These are phyloP conservation scores for Henckelia pumila DNA, from an alignment of 257 asterid species.

Conservation along the genomic window DNA sequence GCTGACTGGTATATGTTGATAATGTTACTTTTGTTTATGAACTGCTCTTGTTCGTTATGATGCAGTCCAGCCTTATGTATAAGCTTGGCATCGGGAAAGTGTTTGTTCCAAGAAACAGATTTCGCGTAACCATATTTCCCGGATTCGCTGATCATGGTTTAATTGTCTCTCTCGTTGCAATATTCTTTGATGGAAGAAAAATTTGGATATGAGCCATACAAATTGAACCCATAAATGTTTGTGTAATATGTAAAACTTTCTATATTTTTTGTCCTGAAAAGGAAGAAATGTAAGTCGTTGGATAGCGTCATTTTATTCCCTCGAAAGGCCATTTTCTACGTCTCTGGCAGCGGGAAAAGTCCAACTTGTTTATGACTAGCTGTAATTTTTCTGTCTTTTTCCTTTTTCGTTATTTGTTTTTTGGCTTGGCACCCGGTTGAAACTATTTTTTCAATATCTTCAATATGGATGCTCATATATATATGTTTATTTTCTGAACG, in stretches of 20 bases:
- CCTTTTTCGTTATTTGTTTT: neutral
- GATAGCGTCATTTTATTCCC: neutral
- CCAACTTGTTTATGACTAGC: too few species aligned
- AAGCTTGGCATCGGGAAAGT: constrained; percentile 59
- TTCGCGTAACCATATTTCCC: constrained; percentile 82
- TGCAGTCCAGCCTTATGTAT: constrained; percentile 93
- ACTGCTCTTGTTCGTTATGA: constrained; percentile 11
- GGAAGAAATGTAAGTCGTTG: neutral
- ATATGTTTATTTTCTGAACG: too few species aligned
- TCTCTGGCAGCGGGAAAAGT: neutral
- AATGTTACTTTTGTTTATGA: constrained; percentile 5
- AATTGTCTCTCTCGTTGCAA: constrained; percentile 55
- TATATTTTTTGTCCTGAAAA: neutral
- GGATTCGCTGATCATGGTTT: constrained; percentile 56
- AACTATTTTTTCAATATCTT: too few species aligned
- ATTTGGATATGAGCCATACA: constrained; percentile 57
- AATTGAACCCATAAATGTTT: neutral
- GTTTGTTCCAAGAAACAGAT: constrained; percentile 69
- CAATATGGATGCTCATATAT: too few species aligned
- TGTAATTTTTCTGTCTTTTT: too few species aligned
- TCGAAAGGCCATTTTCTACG: neutral
- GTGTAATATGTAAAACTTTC: neutral
- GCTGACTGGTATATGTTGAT: neutral
- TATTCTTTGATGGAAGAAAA: constrained; percentile 72
- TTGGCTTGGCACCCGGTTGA: too few species aligned